A percentile compares a stretch with the other conserved stretches of the same genome.
These are phyloP conservation scores for Globisporangium recalcitrans DNA, from an alignment of 352 stramenopile species.

Conservation along the genomic window DNA sequence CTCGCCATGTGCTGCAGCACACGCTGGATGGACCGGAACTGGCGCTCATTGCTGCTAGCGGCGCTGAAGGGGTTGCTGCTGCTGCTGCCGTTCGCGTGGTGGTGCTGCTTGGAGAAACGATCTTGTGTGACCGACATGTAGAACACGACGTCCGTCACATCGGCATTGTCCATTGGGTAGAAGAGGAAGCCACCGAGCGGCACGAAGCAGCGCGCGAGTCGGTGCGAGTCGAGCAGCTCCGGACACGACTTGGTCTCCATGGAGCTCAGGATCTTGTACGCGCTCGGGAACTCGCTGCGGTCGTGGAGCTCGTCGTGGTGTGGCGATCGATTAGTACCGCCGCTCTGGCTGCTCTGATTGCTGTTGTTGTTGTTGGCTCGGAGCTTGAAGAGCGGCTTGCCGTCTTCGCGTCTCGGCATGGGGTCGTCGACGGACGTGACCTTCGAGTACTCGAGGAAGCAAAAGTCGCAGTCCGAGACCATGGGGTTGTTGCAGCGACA, in stretches of 20 bases:
- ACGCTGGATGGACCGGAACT: slow-evolving; percentile 55
- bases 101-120: not conserved
- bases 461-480: slow-evolving; percentile 67
- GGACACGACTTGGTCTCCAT: slow-evolving; percentile 64
- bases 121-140: slow-evolving; percentile 49
- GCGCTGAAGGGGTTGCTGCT: slow-evolving; percentile 12
- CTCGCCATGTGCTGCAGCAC: slow-evolving; percentile 56
- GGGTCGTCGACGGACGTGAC: slow-evolving; percentile 50
- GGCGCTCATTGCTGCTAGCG: slow-evolving; percentile 37
- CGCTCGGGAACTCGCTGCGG: slow-evolving; percentile 26
- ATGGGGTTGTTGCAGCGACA: slow-evolving; percentile 60
- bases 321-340: slow-evolving; percentile 9
- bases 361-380: slow-evolving; percentile 34
- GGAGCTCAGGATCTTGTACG: slow-evolving; percentile 71
- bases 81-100: slow-evolving; percentile 15
- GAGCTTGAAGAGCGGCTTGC: slow-evolving; percentile 13
- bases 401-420: slow-evolving; percentile 17
- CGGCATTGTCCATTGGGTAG: slow-evolving; percentile 51
- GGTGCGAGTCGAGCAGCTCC: slow-evolving; percentile 53
- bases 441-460: slow-evolving; percentile 66
- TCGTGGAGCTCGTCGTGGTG: slow-evolving; percentile 19
- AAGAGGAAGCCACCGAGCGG: slow-evolving; percentile 66
- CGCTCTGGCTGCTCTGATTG: not conserved
- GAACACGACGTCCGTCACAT: slow-evolving; percentile 75
- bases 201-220: slow-evolving; percentile 50